Conservation (phyloP, 177 flowering plant species). For the Vitis hybrid region DNA sequence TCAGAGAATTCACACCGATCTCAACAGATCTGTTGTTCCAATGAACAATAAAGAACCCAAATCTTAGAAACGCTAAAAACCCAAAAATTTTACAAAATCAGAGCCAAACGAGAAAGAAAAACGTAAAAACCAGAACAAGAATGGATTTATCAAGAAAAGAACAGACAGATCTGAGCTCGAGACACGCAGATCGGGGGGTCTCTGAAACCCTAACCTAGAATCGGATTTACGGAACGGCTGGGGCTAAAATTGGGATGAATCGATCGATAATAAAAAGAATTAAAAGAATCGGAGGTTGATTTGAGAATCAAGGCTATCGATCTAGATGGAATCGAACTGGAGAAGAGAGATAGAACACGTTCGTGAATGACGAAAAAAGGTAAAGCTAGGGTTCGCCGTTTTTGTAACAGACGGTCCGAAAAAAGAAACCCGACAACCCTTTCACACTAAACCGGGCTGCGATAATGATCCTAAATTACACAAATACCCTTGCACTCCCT, state of each 20-base stretch:
- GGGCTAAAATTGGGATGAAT: slow-evolving; percentile 15
- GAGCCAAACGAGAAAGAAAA: background rate
- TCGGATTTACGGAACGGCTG: background rate
- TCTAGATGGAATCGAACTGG: no score
- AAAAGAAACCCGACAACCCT: background rate
- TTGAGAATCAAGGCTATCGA: slow-evolving; percentile 2
- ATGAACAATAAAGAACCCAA: slow-evolving; percentile 8
- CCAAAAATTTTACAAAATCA: background rate
- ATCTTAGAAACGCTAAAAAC: background rate
- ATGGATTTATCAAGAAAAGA: background rate
- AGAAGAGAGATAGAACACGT: slow-evolving; percentile 12
- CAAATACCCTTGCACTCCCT: no score
- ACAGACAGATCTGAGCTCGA: slow-evolving; percentile 11
- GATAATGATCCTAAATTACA: background rate
- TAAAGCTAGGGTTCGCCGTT: slow-evolving; percentile 14
- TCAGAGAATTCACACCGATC: slow-evolving; percentile 1
- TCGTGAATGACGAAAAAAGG: slow-evolving; percentile 23
- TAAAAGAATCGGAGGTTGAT: slow-evolving; percentile 8
- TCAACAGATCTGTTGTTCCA: slow-evolving; percentile 10
- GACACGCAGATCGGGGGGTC: slow-evolving; percentile 9
- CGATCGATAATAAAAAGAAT: slow-evolving; percentile 7
- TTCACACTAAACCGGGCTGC: background rate
- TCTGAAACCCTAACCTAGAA: slow-evolving; percentile 24
- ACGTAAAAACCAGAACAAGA: background rate
- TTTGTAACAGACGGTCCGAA: slow-evolving; percentile 10